These are phyloP conservation scores for Ilex aquifolium DNA, from an alignment of 257 asterid genomes.

Conservation along the genomic window DNA sequence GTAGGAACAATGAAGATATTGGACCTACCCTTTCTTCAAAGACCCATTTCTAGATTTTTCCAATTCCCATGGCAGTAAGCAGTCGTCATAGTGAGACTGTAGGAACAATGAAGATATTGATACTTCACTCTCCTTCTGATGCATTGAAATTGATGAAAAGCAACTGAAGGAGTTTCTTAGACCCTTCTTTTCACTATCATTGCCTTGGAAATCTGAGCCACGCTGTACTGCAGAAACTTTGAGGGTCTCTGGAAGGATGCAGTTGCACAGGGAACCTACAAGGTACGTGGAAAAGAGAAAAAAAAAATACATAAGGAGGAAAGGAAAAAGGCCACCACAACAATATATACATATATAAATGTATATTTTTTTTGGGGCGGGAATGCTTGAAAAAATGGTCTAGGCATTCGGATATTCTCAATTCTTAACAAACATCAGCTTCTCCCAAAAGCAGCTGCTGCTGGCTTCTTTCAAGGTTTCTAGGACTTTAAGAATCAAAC, in stretches of 20 bases:
- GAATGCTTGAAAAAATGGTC: too few relatives aligned
- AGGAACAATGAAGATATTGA: slow-evolving; percentile 65
- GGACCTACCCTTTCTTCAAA: slow-evolving; percentile 23
- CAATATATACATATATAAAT: too few relatives aligned
- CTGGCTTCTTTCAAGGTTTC: too few relatives aligned
- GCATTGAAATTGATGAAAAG: slow-evolving; percentile 53
- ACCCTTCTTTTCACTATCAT: slow-evolving; percentile 52
- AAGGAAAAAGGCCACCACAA: not conserved
- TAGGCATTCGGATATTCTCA: too few relatives aligned
- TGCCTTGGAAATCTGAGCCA: slow-evolving; percentile 26
- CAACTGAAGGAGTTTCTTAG: slow-evolving; percentile 46
- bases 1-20: too few relatives aligned
- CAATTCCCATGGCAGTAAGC: slow-evolving; percentile 55
- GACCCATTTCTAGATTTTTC: slow-evolving; percentile 39
- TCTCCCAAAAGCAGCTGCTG: too few relatives aligned
- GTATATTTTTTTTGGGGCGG: too few relatives aligned
- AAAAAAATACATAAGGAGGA: not conserved
- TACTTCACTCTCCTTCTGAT: slow-evolving; percentile 46
- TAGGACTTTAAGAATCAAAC: too few relatives aligned
- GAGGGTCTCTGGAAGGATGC: slow-evolving; percentile 60
- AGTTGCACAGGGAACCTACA: slow-evolving; percentile 68
- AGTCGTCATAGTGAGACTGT: slow-evolving; percentile 62
- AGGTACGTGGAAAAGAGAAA: not conserved
- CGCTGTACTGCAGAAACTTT: slow-evolving; percentile 28
- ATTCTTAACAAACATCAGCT: too few relatives aligned